These are phyloP conservation scores for Gracilaria gracilis DNA, from an alignment of 23 red algal species.

Conservation along the genomic window DNA sequence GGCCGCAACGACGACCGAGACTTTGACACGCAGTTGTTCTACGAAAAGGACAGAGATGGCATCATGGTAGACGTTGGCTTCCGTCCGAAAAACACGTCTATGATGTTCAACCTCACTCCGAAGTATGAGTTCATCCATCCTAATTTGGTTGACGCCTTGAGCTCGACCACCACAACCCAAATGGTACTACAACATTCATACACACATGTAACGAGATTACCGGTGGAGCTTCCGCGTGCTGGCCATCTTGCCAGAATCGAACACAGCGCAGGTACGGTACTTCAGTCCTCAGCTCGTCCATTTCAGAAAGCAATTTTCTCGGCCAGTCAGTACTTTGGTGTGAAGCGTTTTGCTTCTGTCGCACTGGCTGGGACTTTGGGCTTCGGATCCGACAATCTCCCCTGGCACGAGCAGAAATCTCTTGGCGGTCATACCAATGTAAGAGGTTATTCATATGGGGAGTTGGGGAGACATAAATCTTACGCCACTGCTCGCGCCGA, in stretches of 20 bases:
- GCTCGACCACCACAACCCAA: constrained; percentile 28
- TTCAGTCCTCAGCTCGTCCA: neutral
- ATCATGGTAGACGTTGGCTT: constrained; percentile 48
- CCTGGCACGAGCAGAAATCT: constrained; percentile 77
- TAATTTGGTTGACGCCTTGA: constrained; percentile 22
- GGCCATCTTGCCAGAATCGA: constrained; percentile 57
- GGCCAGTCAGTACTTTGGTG: constrained; percentile 48
- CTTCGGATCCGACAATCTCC: constrained; percentile 63
- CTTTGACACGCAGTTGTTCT: constrained; percentile 21
- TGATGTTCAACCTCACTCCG: constrained; percentile 39
- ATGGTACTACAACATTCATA: constrained; percentile 17
- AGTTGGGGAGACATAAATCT: constrained; percentile 61
- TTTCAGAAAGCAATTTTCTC: constrained; percentile 48
- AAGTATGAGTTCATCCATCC: constrained; percentile 47
- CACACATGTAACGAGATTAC: constrained; percentile 41
- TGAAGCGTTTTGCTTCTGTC: constrained; percentile 36
- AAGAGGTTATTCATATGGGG: constrained; percentile 61
- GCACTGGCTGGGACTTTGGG: constrained; percentile 9
- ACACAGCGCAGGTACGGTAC: constrained; percentile 13
- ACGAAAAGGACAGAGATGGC: constrained; percentile 64
- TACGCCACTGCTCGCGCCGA: constrained; percentile 55
- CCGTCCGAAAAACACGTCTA: constrained; percentile 12
- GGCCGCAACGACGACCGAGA: neutral
- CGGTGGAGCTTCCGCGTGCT: constrained; percentile 38
- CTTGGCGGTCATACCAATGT: constrained; percentile 68